Evolutionary conservation across 2,329 filamentous ascomycete species (phyloP), one percentile per base, ranked within the genome.

Genomic region (Xylaria sp.): DNA sequence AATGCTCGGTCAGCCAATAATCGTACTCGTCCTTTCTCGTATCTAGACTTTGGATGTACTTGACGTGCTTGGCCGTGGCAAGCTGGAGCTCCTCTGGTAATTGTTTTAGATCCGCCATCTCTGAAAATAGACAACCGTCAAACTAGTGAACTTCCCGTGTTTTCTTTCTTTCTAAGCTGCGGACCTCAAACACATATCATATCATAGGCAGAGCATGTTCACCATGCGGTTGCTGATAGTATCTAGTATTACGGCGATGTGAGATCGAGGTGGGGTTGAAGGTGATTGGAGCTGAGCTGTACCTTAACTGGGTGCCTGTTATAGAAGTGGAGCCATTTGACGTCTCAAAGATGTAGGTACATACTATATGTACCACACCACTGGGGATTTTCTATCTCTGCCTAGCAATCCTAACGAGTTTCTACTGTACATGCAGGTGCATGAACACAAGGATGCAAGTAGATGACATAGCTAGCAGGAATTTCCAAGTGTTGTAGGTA

Each of bases 1-100:
- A 86, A 80, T 99, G 96, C 82, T 99, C 95, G 15, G 96, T 99
- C 79, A 98, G 86, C 92, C 95, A 98, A 84, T 98, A 99, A 81
- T 98, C 94, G 75, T 97, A 90, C 82, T 98, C 93, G 85, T 98
- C 94, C 83, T 92, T 94, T 79, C 92, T 91, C 73, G 91, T 94
- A 81, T 99, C 94, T 75, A 99, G 87, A 77, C 92, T 93, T 82
- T 97, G 93, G 75, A 99, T 94, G 80, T 98, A 99, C 79, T 90
- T 89, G 76, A 98, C 93, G 80, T 99, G 96, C 25, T 86, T 84
- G 8, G 84, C 84, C 6, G 83, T 82, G 59, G 85, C 84, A 58
- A 89, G 82, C 71, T 82, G 79, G 28, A 81, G 80, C 72, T 83
- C 82, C 46, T 82, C 79, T 33, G 82, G 78, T 20, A 82, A 76